These are phyloP conservation scores for Warburgia ugandensis DNA, from an alignment of 164 flowering plant genomes.

Conservation along the genomic window DNA sequence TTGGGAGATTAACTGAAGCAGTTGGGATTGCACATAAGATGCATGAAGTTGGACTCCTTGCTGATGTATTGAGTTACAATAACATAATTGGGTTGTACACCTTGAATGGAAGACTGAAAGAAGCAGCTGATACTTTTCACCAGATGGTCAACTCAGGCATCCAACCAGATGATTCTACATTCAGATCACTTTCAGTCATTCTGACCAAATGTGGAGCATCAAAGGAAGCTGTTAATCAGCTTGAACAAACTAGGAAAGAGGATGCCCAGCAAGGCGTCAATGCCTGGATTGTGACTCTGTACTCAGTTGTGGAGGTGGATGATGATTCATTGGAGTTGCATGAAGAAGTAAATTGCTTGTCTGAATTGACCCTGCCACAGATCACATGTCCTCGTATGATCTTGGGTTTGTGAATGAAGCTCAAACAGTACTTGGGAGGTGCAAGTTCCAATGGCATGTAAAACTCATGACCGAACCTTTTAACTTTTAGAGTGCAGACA, in stretches of 20 bases:
- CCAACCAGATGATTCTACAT: constrained; percentile 77
- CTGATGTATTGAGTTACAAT: constrained; percentile 65
- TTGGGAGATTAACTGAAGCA: constrained; percentile 57
- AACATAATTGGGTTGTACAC: constrained; percentile 61
- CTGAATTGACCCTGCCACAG: no score
- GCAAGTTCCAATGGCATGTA: no score
- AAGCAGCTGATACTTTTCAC: constrained; percentile 52
- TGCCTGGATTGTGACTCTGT: constrained; percentile 52
- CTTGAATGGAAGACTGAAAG: constrained; percentile 55
- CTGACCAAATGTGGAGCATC: constrained; percentile 60
- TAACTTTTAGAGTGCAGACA: no score
- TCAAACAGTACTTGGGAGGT: no score
- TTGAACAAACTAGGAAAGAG: constrained; percentile 45
- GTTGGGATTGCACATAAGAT: constrained; percentile 49
- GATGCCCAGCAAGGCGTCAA: constrained; percentile 43
- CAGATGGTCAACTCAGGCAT: constrained; percentile 50
- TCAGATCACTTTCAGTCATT: constrained; percentile 52
- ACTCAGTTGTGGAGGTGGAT: constrained; percentile 39
- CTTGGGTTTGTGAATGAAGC: no score
- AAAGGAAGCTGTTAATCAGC: constrained; percentile 48
- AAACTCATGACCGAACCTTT: no score
- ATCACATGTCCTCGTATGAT: no score
- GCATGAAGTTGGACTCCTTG: constrained; percentile 57
- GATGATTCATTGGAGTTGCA: no score
- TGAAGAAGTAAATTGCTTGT: no score